These are phyloP conservation scores for Bacidia gigantensis DNA, from an alignment of 495 filamentous ascomycete genomes.

Conservation along the genomic window DNA sequence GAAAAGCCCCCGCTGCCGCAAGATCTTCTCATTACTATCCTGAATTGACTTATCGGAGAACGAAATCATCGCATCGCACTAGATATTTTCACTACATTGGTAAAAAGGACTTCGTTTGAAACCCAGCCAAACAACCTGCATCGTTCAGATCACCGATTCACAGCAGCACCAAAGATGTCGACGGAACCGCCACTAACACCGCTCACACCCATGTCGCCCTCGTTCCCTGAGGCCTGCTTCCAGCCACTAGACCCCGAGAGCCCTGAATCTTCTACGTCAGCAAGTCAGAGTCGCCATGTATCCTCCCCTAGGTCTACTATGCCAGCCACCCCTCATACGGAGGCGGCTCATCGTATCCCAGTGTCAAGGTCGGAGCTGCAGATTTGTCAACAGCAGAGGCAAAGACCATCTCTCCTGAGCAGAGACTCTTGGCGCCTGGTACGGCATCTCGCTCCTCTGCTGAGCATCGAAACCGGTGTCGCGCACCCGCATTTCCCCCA, in stretches of 20 bases:
- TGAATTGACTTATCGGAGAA: neutral
- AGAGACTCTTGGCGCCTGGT: constrained; percentile 26
- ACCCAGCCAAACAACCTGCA: neutral
- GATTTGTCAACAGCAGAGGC: neutral
- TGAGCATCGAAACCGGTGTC: constrained; percentile 37
- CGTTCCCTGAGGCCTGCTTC: constrained; percentile 1
- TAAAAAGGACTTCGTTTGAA: neutral
- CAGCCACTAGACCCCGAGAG: neutral
- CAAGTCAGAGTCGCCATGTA: too few relatives aligned
- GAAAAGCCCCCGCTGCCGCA: neutral
- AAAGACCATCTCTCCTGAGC: constrained; percentile 15
- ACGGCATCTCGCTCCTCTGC: constrained; percentile 26
- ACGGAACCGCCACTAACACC: constrained; percentile 6
- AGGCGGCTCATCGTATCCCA: neutral
- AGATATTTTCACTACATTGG: neutral
- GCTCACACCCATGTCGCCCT: constrained; percentile 1
- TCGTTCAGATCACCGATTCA: neutral
- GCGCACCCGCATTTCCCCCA: constrained; percentile 52
- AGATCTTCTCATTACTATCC: neutral
- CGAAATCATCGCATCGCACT: neutral
- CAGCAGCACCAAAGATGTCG: neutral
- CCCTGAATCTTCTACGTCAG: neutral
- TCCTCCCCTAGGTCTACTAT: too few relatives aligned
- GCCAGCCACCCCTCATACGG: neutral
- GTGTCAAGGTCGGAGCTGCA: neutral